phyloP scores from a whole-genome alignment of 2,329 filamentous ascomycete species.

The Microdochium bolleyi region DNA sequence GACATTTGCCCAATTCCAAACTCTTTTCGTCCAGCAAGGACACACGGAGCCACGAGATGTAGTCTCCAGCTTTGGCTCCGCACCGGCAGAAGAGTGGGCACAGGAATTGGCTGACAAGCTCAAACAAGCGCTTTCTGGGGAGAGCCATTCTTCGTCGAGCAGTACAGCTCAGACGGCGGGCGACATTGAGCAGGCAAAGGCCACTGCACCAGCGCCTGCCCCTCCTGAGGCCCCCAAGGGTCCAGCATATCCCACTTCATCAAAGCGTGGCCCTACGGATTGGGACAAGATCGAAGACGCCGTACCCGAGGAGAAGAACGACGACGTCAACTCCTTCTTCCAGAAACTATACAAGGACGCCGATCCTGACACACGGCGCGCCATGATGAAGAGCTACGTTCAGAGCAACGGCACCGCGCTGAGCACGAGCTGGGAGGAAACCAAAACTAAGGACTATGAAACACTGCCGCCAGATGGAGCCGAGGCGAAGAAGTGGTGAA shows the following conservation, averaged over 20 bases:
- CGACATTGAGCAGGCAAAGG: too few species aligned
- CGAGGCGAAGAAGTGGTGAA: conserved; percentile 64
- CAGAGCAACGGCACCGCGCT: conserved; percentile 91
- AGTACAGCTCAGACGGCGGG: too few species aligned
- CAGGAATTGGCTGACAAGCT: neutral
- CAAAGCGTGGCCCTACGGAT: conserved; percentile 73
- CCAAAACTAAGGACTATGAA: conserved; percentile 63
- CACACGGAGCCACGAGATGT: conserved; percentile 3
- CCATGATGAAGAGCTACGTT: conserved; percentile 96
- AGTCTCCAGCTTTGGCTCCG: neutral
- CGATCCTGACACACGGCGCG: conserved; percentile 72
- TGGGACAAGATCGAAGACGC: conserved; percentile 71
- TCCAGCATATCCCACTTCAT: conserved; percentile 79
- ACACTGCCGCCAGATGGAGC: conserved; percentile 69
- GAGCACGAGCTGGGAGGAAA: conserved; percentile 87
- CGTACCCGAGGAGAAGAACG: conserved; percentile 44
- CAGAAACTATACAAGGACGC: conserved; percentile 77
- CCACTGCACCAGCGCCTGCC: too few species aligned
- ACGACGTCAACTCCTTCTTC: conserved; percentile 75
- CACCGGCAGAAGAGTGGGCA: neutral
- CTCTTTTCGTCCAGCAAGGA: conserved; percentile 10
- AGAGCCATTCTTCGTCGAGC: neutral
- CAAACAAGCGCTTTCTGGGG: neutral
- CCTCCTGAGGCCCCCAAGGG: conserved; percentile 5
- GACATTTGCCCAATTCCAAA: conserved; percentile 10